phyloP scores from a whole-genome alignment of 345 rosid species.

The Barbarea vulgaris region DNA sequence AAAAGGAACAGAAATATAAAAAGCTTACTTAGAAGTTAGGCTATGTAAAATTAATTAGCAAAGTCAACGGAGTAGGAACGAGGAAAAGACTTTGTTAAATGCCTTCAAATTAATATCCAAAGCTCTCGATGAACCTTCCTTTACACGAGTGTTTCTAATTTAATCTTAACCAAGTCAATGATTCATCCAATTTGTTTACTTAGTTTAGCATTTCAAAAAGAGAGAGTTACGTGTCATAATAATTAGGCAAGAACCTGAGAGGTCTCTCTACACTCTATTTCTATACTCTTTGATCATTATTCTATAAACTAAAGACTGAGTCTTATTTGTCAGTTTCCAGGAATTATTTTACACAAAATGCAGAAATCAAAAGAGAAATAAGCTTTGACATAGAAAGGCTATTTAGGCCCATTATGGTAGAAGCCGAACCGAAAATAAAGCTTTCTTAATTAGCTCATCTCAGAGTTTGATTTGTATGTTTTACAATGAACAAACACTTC shows the following conservation, averaged over 20 bases:
- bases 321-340: background rate
- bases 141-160: constrained; percentile 17
- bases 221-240: background rate
- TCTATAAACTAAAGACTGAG: background rate
- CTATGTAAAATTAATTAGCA: background rate
- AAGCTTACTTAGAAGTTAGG: background rate
- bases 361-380: background rate
- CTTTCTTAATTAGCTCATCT: background rate
- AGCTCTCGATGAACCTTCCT: constrained; percentile 2
- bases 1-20: no score
- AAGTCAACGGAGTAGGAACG: constrained; percentile 22
- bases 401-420: background rate
- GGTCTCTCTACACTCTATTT: background rate
- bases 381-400: background rate
- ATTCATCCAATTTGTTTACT: background rate
- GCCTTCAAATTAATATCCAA: background rate
- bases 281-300: background rate
- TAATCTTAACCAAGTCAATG: constrained; percentile 17
- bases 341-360: background rate
- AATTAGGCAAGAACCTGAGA: background rate
- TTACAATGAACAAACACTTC: no score
- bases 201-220: background rate
- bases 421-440: background rate
- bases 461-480: no score
- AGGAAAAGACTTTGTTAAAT: constrained; percentile 1